Base-by-base conservation (phyloP, 2,329 filamentous ascomycete genomes). In the Clonostachys sp. region DNA sequence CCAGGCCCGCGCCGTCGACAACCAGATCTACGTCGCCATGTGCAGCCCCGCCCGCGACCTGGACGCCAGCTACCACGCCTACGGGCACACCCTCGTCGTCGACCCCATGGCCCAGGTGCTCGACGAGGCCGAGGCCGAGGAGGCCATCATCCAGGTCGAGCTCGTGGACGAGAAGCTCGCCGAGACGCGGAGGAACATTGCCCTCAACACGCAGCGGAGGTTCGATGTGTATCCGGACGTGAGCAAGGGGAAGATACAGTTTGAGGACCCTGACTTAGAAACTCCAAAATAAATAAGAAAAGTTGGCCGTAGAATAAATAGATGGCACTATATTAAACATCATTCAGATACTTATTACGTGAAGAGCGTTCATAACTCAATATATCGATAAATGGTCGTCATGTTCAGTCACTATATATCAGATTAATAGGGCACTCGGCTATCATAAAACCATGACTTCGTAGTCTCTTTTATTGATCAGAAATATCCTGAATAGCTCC, bases 171-270 rank as follows among this genome's bases (percentile, higher is more conserved):
- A 78, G 12, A 79, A 75, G 58, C 88, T 97, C 56, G 80, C 83
- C 47, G 84, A 88, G 68, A 82, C 84, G 42, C 81, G 92, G 63
- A 89, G 80, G 65, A 86, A 86, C 6, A 96, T 99, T 55, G 94
- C 94, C 3, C 74, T 97, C 46, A 83, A 84, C 58, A 79, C 77
- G 16, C 94, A 99, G 76, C 79, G 94, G 59, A 77, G 94, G 55
- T 99, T 96, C 63, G 94, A 99, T 66, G 87, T 99, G 17, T 99
- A 99, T 66, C 87, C 90, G 0, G 91, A 99, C 73, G 83, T 99
- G 34, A 91, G 84, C 59, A 68, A 80, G 58, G 84, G 80, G 2
- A 70, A 75, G 48, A 62, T 75, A 20, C 59, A 63, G 18, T 61
- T 63, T 14, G 59, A 64, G 41, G 63, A 30, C 9, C 24, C 24